A percentile compares a stretch with the other conserved stretches of the same genome.
Evolutionary conservation across 257 asterid genomes (phyloP).

Genomic region (Solanum virginianum): DNA sequence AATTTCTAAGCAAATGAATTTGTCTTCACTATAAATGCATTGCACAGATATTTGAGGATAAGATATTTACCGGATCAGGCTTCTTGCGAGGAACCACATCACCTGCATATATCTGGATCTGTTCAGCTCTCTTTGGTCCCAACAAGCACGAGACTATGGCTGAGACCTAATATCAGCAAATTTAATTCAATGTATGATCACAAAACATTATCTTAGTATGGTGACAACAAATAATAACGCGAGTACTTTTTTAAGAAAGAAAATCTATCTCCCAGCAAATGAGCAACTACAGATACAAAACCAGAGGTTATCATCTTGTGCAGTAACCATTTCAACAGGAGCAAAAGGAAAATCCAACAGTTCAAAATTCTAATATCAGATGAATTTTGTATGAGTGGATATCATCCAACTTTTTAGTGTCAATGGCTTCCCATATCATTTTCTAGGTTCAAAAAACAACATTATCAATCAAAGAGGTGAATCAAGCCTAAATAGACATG

Average conservation of each 20-base stretch:
- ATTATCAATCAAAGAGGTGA: not conserved
- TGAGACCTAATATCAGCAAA: slow-evolving; percentile 44
- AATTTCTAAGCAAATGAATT: not conserved
- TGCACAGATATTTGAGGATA: not conserved
- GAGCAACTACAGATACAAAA: not conserved
- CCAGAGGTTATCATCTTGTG: not conserved
- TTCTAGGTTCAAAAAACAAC: not conserved
- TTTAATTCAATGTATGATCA: not conserved
- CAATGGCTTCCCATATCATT: not conserved
- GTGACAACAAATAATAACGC: not conserved
- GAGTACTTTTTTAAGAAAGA: not conserved
- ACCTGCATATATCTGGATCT: slow-evolving; percentile 85
- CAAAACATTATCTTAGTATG: not conserved
- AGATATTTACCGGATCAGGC: slow-evolving; percentile 82
- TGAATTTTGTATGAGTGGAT: not conserved
- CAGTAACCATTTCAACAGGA: not conserved
- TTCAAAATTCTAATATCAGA: not conserved
- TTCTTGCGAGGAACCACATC: slow-evolving; percentile 96
- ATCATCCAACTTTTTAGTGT: not conserved
- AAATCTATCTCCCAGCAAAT: not conserved
- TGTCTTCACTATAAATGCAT: not conserved
- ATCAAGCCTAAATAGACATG: not conserved
- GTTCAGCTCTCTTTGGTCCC: slow-evolving; percentile 72
- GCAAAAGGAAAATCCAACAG: not conserved
- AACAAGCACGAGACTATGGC: slow-evolving; percentile 88